Conservation (phyloP, 2,329 filamentous ascomycete species). For the Cercospora citrullina region DNA sequence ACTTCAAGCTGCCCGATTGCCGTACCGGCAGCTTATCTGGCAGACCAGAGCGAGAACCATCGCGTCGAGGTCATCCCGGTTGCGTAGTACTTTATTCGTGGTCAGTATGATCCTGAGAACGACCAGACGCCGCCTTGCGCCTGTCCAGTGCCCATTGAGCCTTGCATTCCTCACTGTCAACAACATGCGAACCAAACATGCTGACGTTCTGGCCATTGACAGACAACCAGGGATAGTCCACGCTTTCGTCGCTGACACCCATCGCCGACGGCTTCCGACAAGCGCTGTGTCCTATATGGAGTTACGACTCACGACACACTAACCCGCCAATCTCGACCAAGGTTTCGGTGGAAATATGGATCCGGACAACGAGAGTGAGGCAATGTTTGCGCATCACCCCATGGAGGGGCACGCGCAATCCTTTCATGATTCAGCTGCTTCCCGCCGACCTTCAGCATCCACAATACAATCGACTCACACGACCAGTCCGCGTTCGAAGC, state of each 20-base stretch:
- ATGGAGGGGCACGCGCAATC: constrained; percentile 12
- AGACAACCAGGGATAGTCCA: background rate
- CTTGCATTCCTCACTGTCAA: constrained; percentile 25
- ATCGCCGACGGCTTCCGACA: constrained; percentile 7
- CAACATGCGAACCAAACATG: constrained; percentile 16
- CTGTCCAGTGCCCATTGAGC: constrained; percentile 8
- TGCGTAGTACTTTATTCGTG: background rate
- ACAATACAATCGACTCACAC: constrained; percentile 3
- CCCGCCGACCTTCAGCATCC: constrained; percentile 16
- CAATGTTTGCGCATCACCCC: constrained; percentile 11
- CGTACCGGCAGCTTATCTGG: background rate
- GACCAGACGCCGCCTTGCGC: background rate
- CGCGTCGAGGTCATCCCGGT: constrained; percentile 5
- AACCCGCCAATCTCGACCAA: background rate
- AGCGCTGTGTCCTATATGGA: constrained; percentile 4
- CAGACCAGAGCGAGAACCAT: background rate
- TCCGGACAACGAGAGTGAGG: background rate
- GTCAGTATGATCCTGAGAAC: constrained; percentile 5
- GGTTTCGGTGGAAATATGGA: background rate
- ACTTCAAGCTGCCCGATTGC: constrained; percentile 1
- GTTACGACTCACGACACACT: constrained; percentile 6
- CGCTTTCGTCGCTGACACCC: background rate
- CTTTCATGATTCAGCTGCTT: constrained; percentile 8
- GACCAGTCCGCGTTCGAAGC: constrained; percentile 10
- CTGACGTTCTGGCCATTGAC: constrained; percentile 17